phyloP scores from a whole-genome alignment of 208 protist species.

The Trypanosoma lewisi region DNA sequence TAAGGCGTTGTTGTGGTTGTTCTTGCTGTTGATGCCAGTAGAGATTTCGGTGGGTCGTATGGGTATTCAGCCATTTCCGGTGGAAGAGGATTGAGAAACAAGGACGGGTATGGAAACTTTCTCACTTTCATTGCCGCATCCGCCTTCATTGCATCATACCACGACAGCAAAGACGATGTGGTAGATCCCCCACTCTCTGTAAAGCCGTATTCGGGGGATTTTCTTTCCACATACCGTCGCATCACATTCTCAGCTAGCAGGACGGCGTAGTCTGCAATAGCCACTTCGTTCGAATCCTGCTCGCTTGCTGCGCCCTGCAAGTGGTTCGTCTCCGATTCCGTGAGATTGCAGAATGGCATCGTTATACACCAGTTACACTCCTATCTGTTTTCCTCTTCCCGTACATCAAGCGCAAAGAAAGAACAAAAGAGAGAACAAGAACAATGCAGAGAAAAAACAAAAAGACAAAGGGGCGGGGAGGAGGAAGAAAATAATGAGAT shows the following conservation, averaged over 20 bases:
- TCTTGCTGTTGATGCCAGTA: conserved; percentile 18
- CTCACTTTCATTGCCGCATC: conserved; percentile 17
- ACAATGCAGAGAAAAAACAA: too few relatives aligned
- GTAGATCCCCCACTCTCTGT: background rate
- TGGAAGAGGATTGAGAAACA: conserved; percentile 47
- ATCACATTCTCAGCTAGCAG: conserved; percentile 13
- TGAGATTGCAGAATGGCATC: conserved; percentile 17
- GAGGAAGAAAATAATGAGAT: too few relatives aligned
- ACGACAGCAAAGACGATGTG: background rate
- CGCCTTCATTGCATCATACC: background rate
- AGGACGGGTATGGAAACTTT: conserved; percentile 41
- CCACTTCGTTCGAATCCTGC: background rate
- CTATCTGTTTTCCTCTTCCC: too few relatives aligned
- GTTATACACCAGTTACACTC: too few relatives aligned
- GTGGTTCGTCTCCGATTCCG: background rate
- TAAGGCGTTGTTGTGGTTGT: background rate
- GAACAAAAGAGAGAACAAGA: too few relatives aligned
- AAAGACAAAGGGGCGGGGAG: too few relatives aligned
- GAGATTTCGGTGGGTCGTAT: conserved; percentile 14
- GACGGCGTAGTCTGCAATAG: conserved; percentile 1
- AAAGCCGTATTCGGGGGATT: conserved; percentile 16
- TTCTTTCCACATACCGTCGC: conserved; percentile 25
- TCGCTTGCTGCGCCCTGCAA: background rate
- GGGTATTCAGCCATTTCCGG: conserved; percentile 2
- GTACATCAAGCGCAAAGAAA: too few relatives aligned